Base-by-base conservation (phyloP, 139 green algal genomes). In the Chlamydomonas sp. region DNA sequence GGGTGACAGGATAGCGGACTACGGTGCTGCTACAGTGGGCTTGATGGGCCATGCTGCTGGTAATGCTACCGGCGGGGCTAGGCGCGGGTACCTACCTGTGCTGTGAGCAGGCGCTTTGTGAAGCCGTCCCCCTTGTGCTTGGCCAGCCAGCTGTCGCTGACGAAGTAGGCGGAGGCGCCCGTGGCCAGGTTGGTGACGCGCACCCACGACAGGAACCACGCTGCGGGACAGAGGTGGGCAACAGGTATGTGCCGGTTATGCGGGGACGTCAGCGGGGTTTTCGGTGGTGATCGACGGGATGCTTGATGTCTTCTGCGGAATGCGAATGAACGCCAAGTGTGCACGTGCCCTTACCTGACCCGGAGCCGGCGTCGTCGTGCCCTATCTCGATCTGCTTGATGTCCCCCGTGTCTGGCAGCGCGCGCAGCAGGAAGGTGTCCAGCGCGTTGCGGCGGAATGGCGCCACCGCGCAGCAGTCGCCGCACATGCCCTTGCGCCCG, bases 181-280 rank as follows among this genome's bases (percentile, higher is more conserved):
- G 87, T 94, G 18, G 83, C 87, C 20, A 95, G 78, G 82, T 95
- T 96, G 49, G 90, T 92, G 0, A 96, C 89, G 4, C 89, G 84
- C 20, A 93, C 89, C 91, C 91, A 94, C 6, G 91, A 83, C 77
- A 96, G 80, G 79, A 95, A 93, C 93, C 93, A 96, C 63, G 87
- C 91, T 92, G 90, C 79, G 71, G 4, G 63, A 62, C 6, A 14
- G 31, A 17, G 18, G 16, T 17, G 61, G 81, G 59, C 58, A 18
- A 64, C 72, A 85, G 61, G 77, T 59, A 75, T 75, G 58, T 57
- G 9, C 18, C 16, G 8, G 49, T 57, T 18, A 79, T 60, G 74
- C 49, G 74, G 14, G 15, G 68, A 14, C 68, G 15, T 14, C 68
- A 74, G 68, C 14, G 68, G 15, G 68, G 68, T 14, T 74, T 74